Conservation (phyloP, 1,284 basidiomycete genomes). For the Vanrija sp. region DNA sequence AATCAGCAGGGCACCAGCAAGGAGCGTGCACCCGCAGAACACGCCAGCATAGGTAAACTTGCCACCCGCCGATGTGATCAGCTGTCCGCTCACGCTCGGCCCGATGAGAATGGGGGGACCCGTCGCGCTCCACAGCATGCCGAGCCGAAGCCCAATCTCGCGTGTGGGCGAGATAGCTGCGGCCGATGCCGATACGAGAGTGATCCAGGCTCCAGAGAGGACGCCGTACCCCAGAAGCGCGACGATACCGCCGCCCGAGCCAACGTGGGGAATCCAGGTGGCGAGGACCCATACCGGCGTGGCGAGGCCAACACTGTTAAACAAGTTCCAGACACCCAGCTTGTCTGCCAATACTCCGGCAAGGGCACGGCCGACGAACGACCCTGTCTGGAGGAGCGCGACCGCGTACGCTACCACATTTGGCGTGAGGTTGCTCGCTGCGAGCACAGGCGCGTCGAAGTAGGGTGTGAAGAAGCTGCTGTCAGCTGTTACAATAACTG, state of each 20-base stretch:
- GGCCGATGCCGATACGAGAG: constrained; percentile 36
- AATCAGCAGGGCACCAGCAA: constrained; percentile 20
- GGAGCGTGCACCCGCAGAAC: constrained; percentile 27
- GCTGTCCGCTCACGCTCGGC: constrained; percentile 32
- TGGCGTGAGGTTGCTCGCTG: constrained; percentile 10
- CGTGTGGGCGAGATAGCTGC: constrained; percentile 37
- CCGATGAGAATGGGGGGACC: constrained; percentile 34
- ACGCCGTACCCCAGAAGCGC: constrained; percentile 24
- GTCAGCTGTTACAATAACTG: background rate
- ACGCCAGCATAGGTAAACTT: constrained; percentile 31
- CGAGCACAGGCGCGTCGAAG: constrained; percentile 17
- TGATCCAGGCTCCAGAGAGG: constrained; percentile 38
- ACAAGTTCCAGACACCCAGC: constrained; percentile 36
- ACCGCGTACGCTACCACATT: constrained; percentile 29
- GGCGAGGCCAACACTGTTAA: constrained; percentile 19
- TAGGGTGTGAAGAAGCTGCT: constrained; percentile 21
- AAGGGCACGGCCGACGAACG: constrained; percentile 31
- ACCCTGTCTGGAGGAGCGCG: constrained; percentile 38
- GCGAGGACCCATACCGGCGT: constrained; percentile 28
- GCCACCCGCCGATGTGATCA: constrained; percentile 18
- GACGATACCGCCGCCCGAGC: no score
- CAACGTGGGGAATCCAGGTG: no score
- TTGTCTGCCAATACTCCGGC: constrained; percentile 36
- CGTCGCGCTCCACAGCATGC: constrained; percentile 41
- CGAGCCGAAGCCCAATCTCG: constrained; percentile 43